Base-by-base conservation (phyloP, 225 moss, liverwort and hornwort genomes). In the Takakia lepidozioides region DNA sequence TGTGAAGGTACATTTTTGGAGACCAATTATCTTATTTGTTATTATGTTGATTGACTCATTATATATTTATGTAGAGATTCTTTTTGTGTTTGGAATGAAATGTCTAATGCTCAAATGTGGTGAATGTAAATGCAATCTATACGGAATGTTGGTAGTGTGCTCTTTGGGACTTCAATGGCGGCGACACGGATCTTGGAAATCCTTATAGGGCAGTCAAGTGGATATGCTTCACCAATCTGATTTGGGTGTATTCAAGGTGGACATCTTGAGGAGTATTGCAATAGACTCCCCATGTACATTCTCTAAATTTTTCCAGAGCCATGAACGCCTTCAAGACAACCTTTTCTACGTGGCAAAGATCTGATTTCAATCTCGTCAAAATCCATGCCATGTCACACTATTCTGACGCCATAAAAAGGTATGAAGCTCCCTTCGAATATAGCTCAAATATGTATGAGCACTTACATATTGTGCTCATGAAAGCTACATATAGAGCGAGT, bases 151-250 rank as follows among this genome's bases (percentile, higher is more conserved):
- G n/a, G n/a, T n/a, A 54, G 53, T 54, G 32, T 38, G 53, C 53
- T 17, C 29, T 54, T 6, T 38, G 34, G 35, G 53, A 36, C 9
- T 54, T 54, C 37, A 38, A 20, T 37, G 53, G 53, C 3, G 53
- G 53, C 8, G 15, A 34, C 8, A 54, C 53, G 7, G 32, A 37
- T 19, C 32, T 4, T 2, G 53, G 53, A 16, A 54, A 38, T 38
- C 22, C 32, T 14, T 54, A 35, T 23, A 35, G 36, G 10, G 15
- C 53, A 20, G 2, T 54, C 6, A 19, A 55, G 38, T 24, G 5
- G 54, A 55, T 25, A 55, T 55, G 20, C 6, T 55, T 1, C 54
- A 55, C 24, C 37, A 41, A 25, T 20, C 54, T 10, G 54, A 55
- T 25, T 18, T 55, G 2, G 54, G 22, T 23, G 38, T 55, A 8